These are phyloP conservation scores for Calonectria hongkongensis DNA, from an alignment of 2,329 filamentous ascomycete species.

Conservation along the genomic window DNA sequence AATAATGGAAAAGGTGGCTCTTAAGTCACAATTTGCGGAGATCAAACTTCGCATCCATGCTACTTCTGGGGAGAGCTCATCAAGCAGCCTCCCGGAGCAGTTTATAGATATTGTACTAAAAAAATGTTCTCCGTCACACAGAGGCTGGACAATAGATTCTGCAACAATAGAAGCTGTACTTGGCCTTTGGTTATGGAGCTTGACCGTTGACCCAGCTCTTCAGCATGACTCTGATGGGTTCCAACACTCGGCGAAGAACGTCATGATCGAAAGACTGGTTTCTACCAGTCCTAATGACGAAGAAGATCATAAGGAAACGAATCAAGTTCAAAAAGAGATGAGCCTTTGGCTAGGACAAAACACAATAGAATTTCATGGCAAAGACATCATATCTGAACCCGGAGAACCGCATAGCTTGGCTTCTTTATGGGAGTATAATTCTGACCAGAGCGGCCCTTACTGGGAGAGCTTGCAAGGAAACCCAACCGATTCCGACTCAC, in stretches of 20 bases:
- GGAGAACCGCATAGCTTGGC: not conserved
- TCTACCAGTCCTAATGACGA: not conserved
- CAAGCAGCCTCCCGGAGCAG: not conserved
- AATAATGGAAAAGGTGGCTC: not conserved
- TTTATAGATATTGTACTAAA: not conserved
- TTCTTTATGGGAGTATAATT: not conserved
- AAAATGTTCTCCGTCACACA: not conserved
- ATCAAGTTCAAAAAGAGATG: not conserved
- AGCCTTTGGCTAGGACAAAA: not conserved
- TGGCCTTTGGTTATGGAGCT: not conserved
- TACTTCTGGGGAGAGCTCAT: not conserved
- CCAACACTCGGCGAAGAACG: not conserved
- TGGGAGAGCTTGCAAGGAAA: not conserved
- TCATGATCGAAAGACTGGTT: not conserved
- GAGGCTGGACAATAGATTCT: not conserved
- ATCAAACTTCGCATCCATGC: not conserved
- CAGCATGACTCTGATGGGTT: not conserved
- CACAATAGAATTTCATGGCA: not conserved
- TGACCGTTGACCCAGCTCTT: not conserved
- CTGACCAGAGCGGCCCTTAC: not conserved
- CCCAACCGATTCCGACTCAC: not conserved
- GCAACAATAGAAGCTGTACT: not conserved
- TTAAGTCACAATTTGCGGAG: not conserved
- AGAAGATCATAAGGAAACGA: not conserved
- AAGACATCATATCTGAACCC: not conserved